Evolutionary conservation across 2,329 filamentous ascomycete genomes (phyloP), one percentile per base, ranked within the genome.

Genomic region (Penicillium sp.): DNA sequence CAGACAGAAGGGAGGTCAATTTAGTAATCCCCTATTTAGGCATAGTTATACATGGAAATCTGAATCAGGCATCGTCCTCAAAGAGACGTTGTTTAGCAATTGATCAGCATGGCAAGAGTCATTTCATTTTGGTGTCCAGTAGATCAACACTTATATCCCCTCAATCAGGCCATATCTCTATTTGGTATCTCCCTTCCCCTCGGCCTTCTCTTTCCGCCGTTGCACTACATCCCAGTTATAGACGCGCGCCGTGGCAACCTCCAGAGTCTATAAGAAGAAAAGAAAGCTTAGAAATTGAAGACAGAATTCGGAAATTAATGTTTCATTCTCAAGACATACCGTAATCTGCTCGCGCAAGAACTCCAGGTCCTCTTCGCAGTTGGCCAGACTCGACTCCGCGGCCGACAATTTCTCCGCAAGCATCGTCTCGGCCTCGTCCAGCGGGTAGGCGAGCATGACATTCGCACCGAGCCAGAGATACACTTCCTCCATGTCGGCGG

Each of bases 211-310:
- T 81, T 96, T 97, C 68, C 95, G 84, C 78, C 96, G 91, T 81
- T 96, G 91, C 44, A 94, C 91, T 4, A 99, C 92, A 71, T 99
- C 95, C 94, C 95, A 98, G 77, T 99, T 99, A 78, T 99, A 98
- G n/a, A 99, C 93, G 64, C 95, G 85, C 22, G 95, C 95, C 41
- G 94, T 92, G 4, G 95, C 95, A 36, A 99, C 95, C 77, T 99
- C 95, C 82, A 99, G 89, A 0, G 93, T 97, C 91, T 96, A 66
- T n/a, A 43, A 37, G 22, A 22, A 22, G 22, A 22, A 22, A 22
- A 22, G 22, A 22, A 22, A 22, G 22, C 3, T 22, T 22, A 22
- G 22, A 22, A 22, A 22, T 22, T 22, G 22, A 22, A 22, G 22
- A 22, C 22, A 22, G 22, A 22, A 22, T 16, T 27, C n/a, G 41